phyloP scores from a whole-genome alignment of 177 flowering plant species.

The Tripterygium wilfordii region DNA sequence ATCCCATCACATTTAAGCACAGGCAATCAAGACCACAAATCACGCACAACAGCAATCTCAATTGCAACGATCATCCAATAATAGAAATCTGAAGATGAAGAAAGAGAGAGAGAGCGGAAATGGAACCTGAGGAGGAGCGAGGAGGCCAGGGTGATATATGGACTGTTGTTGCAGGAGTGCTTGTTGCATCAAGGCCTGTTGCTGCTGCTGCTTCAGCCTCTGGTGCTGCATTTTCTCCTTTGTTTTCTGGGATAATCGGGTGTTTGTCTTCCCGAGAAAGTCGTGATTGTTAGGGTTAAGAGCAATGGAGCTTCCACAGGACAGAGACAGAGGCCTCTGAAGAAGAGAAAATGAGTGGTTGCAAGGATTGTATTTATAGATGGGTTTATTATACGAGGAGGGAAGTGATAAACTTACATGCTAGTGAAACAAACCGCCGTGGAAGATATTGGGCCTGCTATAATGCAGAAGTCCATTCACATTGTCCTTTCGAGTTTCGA shows the following conservation, averaged over 20 bases:
- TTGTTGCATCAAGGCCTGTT: slow-evolving; percentile 85
- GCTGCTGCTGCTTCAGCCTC: slow-evolving; percentile 84
- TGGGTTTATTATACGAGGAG: background rate
- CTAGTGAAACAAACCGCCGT: no score
- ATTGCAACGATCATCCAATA: no score
- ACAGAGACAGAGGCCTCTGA: slow-evolving; percentile 9
- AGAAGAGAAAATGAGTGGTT: slow-evolving; percentile 5
- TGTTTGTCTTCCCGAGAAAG: no score
- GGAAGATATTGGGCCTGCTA: no score
- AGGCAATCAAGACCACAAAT: no score
- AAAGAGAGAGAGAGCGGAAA: background rate
- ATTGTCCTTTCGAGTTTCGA: no score
- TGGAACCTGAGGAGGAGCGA: slow-evolving; percentile 82
- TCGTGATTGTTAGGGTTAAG: no score
- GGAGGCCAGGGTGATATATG: slow-evolving; percentile 80
- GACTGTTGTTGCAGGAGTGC: slow-evolving; percentile 87
- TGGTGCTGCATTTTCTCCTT: slow-evolving; percentile 58
- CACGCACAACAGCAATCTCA: no score
- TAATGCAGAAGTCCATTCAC: no score
- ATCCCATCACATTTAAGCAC: no score
- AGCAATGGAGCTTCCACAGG: no score
- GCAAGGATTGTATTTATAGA: slow-evolving; percentile 4
- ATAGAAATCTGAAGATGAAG: background rate
- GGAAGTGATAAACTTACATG: background rate
- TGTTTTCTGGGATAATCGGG: no score